Evolutionary conservation across 106 monocot species (phyloP).

Genomic region (Hemerocallis citrina): DNA sequence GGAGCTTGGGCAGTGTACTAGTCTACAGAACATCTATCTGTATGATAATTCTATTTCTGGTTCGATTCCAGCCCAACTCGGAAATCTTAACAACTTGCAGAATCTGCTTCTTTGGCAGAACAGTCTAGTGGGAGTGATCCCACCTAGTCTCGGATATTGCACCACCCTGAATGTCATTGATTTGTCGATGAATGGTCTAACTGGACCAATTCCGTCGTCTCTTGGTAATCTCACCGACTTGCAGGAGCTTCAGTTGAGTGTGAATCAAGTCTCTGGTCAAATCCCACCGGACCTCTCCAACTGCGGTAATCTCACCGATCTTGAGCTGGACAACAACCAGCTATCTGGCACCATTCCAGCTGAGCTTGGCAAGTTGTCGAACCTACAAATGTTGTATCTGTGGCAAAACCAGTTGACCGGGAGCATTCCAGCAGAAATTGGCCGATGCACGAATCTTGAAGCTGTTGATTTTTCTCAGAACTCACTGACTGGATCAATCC

Average conservation of each 20-base stretch:
- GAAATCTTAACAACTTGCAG: constrained; percentile 28
- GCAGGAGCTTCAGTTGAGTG: constrained; percentile 75
- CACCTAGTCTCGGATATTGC: constrained; percentile 53
- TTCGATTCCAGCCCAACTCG: constrained; percentile 46
- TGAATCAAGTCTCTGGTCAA: constrained; percentile 66
- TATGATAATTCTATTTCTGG: constrained; percentile 71
- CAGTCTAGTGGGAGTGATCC: constrained; percentile 64
- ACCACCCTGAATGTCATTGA: constrained; percentile 53
- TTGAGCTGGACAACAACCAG: constrained; percentile 74
- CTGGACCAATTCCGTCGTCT: constrained; percentile 50
- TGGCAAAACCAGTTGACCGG: constrained; percentile 83
- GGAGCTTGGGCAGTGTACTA: constrained; percentile 62
- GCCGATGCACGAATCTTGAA: constrained; percentile 52
- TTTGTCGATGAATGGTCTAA: constrained; percentile 66
- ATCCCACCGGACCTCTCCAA: constrained; percentile 47
- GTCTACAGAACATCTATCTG: constrained; percentile 56
- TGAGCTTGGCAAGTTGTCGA: constrained; percentile 57
- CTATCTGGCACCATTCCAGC: constrained; percentile 59
- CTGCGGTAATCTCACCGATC: constrained; percentile 46
- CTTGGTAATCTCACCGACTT: constrained; percentile 52
- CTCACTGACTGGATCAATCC: constrained; percentile 47
- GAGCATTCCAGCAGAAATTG: constrained; percentile 61
- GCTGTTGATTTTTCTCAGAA: constrained; percentile 60
- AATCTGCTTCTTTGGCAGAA: constrained; percentile 74
- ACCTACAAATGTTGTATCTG: constrained; percentile 53